Percentiles rank a stretch among this genome's conserved stretches.
phyloP scores from a whole-genome alignment of 148 eudicot species.

The Rhododendron simsii region DNA sequence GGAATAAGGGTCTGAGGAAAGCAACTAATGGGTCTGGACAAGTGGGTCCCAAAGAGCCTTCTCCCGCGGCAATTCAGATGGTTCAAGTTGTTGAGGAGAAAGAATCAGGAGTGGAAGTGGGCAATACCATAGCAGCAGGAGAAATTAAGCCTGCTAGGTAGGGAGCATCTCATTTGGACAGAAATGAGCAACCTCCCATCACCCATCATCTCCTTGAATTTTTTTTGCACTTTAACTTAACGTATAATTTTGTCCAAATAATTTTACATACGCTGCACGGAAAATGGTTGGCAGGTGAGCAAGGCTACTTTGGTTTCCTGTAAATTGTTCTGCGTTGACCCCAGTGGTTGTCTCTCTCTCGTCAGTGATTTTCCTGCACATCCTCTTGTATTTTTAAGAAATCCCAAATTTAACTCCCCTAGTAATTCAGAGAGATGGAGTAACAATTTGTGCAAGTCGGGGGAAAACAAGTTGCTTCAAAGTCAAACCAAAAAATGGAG shows the following conservation, averaged over 20 bases:
- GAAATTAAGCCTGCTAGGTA: neutral
- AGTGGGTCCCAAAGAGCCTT: neutral
- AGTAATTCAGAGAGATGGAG: no score
- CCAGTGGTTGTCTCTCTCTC: neutral
- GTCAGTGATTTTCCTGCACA: neutral
- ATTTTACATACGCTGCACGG: neutral
- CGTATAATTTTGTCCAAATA: neutral
- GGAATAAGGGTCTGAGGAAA: conserved; percentile 2
- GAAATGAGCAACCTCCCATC: neutral
- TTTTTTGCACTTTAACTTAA: neutral
- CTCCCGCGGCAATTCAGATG: neutral
- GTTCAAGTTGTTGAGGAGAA: neutral
- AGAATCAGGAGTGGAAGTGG: neutral
- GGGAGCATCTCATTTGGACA: neutral
- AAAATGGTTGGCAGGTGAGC: neutral
- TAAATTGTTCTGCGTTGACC: neutral
- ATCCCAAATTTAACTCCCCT: no score
- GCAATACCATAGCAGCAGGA: neutral
- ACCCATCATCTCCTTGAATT: neutral
- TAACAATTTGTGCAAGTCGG: neutral
- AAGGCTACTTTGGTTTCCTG: neutral
- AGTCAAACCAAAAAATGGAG: neutral
- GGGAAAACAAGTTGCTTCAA: neutral
- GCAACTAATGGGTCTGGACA: neutral
- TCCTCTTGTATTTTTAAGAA: no score